Conservation (phyloP, 305 asterid species). For the Plantago lanceolata region DNA sequence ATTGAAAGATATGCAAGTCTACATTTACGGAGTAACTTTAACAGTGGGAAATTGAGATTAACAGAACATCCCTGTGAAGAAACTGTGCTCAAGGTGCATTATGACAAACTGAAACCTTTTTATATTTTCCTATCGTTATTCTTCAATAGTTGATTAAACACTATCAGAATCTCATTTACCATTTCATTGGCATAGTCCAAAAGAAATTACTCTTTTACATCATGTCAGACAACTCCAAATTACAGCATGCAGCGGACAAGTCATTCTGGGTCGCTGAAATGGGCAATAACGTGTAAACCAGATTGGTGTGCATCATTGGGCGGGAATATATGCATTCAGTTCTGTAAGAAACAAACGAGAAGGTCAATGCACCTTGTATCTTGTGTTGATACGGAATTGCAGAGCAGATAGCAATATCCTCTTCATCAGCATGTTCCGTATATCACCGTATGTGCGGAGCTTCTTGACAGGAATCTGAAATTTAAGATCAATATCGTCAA, state of each 20-base stretch:
- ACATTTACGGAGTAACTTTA: neutral
- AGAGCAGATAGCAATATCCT: slow-evolving; percentile 97
- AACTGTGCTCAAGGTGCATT: slow-evolving; percentile 20
- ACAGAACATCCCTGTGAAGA: neutral
- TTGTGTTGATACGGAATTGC: slow-evolving; percentile 95
- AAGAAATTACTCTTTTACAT: neutral
- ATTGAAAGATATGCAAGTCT: no score
- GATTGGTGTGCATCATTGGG: slow-evolving; percentile 1
- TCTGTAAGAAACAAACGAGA: slow-evolving; percentile 21
- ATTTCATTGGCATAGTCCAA: slow-evolving; percentile 1
- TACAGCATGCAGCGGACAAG: slow-evolving; percentile 9
- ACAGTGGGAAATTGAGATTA: slow-evolving; percentile 13
- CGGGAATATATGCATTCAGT: slow-evolving; percentile 16
- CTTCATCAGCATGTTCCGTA: slow-evolving; percentile 96
- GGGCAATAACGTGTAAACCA: neutral
- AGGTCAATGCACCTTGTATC: slow-evolving; percentile 75
- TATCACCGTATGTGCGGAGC: slow-evolving; percentile 75
- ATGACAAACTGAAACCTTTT: slow-evolving; percentile 4
- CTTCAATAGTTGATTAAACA: slow-evolving; percentile 8
- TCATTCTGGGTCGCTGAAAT: slow-evolving; percentile 13
- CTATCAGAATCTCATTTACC: slow-evolving; percentile 3
- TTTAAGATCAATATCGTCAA: neutral
- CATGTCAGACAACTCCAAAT: slow-evolving; percentile 14
- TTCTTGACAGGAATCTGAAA: slow-evolving; percentile 60
- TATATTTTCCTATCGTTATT: slow-evolving; percentile 12